Evolutionary conservation across 805 yeast species (phyloP).

Genomic region (Metschnikowia chrysomelidarum): DNA sequence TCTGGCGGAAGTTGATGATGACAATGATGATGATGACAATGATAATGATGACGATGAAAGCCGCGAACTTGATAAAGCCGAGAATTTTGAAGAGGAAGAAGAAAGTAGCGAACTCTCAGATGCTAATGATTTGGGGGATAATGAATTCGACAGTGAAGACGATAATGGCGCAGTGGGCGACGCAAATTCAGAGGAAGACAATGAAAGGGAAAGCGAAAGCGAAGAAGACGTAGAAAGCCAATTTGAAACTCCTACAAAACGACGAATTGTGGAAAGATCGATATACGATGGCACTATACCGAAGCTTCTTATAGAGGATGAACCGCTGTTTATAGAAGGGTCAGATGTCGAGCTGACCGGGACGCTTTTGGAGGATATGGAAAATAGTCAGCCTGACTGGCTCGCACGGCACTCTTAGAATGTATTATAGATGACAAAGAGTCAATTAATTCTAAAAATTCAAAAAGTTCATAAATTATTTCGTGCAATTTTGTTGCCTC

Average conservation of each 20-base stretch:
- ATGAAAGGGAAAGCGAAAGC: neutral
- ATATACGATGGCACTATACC: too few relatives aligned
- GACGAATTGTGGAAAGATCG: too few relatives aligned
- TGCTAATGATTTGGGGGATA: neutral
- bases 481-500: too few relatives aligned
- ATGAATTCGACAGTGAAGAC: neutral
- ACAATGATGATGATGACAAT: neutral
- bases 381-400: constrained; percentile 13
- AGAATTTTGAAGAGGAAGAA: constrained; percentile 7
- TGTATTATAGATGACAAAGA: neutral
- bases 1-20: neutral
- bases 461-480: neutral
- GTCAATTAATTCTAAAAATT: neutral
- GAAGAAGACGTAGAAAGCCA: neutral
- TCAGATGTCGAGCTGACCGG: constrained; percentile 34
- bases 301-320: constrained; percentile 2
- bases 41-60: constrained; percentile 2
- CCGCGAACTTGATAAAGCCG: constrained; percentile 15
- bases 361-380: constrained; percentile 17
- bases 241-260: neutral
- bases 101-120: neutral
- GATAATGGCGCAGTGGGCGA: neutral
- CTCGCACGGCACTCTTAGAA: constrained; percentile 9
- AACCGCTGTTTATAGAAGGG: constrained; percentile 28
- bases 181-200: neutral